Conservation (phyloP, 2,329 filamentous ascomycete species). For the Xylariaceae sp. region DNA sequence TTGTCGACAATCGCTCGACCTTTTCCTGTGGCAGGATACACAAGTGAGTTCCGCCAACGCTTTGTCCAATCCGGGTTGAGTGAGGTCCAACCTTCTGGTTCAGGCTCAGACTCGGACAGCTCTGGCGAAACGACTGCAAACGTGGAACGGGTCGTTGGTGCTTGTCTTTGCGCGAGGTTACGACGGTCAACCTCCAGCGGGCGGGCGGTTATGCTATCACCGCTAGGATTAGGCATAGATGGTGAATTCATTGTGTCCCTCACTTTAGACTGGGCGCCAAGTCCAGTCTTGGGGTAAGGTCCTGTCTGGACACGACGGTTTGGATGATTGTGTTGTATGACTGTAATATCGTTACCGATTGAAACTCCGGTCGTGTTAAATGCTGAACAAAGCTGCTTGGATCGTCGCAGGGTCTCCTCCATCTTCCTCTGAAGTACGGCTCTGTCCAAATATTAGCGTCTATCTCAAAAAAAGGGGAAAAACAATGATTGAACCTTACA, state of each 20-base stretch:
- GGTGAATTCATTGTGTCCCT: conserved; percentile 23
- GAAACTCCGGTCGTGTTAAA: conserved; percentile 4
- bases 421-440: conserved; percentile 18
- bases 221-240: background rate
- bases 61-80: conserved; percentile 47
- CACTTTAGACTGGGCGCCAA: conserved; percentile 12
- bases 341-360: conserved; percentile 23
- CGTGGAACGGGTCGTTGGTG: conserved; percentile 22
- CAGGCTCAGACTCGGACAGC: conserved; percentile 8
- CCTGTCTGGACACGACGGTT: conserved; percentile 5
- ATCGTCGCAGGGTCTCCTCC: conserved; percentile 7
- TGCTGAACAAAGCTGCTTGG: conserved; percentile 6
- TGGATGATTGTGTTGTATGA: conserved; percentile 24
- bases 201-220: conserved; percentile 1
- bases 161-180: conserved; percentile 5
- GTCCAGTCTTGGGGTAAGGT: background rate
- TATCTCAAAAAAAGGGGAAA: background rate
- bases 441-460: conserved; percentile 15
- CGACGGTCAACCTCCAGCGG: conserved; percentile 5
- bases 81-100: conserved; percentile 43
- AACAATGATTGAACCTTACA: conserved; percentile 7
- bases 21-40: conserved; percentile 54
- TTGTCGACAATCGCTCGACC: conserved; percentile 62
- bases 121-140: conserved; percentile 19
- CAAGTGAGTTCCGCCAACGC: conserved; percentile 53